Conservation (phyloP, 1,284 basidiomycete species). For the Ceratobasidium sp. region DNA sequence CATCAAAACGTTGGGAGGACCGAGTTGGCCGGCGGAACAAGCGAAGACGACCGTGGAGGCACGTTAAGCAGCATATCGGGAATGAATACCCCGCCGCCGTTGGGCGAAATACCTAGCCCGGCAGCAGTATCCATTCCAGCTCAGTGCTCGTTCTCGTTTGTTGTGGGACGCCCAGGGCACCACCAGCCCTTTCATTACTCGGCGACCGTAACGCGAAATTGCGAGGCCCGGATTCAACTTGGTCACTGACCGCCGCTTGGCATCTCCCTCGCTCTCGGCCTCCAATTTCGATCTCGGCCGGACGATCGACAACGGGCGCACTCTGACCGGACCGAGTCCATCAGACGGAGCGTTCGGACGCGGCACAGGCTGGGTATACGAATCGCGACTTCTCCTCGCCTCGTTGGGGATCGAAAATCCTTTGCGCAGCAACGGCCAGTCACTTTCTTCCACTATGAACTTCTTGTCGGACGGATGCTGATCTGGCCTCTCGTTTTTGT, state of each 20-base stretch:
- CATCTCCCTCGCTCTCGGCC: conserved; percentile 21
- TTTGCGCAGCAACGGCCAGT: background rate
- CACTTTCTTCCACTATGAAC: conserved; percentile 3
- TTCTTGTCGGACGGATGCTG: background rate
- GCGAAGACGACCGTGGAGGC: background rate
- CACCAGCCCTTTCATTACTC: background rate
- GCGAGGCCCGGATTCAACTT: conserved; percentile 21
- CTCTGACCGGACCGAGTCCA: conserved; percentile 12
- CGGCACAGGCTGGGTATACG: conserved; percentile 9
- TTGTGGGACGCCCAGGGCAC: background rate
- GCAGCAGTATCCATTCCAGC: conserved; percentile 10
- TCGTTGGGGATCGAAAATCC: conserved; percentile 25
- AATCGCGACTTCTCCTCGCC: conserved; percentile 20
- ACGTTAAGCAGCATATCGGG: background rate
- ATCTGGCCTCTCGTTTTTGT: conserved; percentile 10
- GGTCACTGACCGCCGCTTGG: conserved; percentile 37
- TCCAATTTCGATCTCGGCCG: conserved; percentile 16
- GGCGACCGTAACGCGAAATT: conserved; percentile 5
- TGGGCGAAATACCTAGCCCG: conserved; percentile 16
- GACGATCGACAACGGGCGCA: conserved; percentile 11
- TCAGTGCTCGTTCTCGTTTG: conserved; percentile 16
- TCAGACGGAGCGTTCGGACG: background rate
- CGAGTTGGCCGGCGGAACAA: background rate
- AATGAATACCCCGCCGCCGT: conserved; percentile 38
- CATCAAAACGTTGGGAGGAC: background rate